Evolutionary conservation across 129 eudicot species (phyloP).

Genomic region (Centrapalus pauciflorus): DNA sequence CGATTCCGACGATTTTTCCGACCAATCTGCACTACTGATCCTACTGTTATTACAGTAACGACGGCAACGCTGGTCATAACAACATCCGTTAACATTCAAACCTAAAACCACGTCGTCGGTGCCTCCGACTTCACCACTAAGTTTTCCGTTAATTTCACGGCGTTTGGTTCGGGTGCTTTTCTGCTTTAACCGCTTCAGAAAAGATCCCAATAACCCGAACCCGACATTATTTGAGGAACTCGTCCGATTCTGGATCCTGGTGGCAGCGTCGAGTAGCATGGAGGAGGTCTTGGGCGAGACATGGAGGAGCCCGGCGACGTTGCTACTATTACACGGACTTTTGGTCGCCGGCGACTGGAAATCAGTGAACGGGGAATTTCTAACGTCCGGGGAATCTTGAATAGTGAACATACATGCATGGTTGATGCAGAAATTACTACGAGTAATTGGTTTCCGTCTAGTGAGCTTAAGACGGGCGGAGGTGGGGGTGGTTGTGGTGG

Average conservation of each 20-base stretch:
- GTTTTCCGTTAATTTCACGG: constrained; percentile 10
- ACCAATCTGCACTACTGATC: constrained; percentile 45
- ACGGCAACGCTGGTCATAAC: constrained; percentile 9
- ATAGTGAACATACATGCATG: constrained; percentile 48
- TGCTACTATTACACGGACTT: constrained; percentile 33
- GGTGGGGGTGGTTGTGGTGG: constrained; percentile 12
- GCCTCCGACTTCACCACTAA: not conserved
- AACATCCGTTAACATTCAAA: not conserved
- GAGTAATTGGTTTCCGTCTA: constrained; percentile 23
- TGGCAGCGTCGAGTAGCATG: constrained; percentile 59
- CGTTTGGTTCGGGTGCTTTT: constrained; percentile 20
- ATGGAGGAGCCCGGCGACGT: constrained; percentile 33
- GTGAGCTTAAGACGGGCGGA: too few species aligned
- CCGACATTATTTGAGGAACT: constrained; percentile 14
- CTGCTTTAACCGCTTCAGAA: constrained; percentile 36
- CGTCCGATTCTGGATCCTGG: constrained; percentile 46
- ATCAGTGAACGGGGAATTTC: too few species aligned
- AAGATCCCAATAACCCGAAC: constrained; percentile 46
- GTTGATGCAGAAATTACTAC: constrained; percentile 18
- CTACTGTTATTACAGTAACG: constrained; percentile 34
- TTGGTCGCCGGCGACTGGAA: constrained; percentile 36
- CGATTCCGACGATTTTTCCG: constrained; percentile 34
- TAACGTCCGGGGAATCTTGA: constrained; percentile 35
- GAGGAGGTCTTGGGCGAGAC: constrained; percentile 59
- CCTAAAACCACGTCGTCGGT: not conserved